Percentiles rank a stretch among this genome's conserved stretches.
Evolutionary conservation across 2,329 filamentous ascomycete species (phyloP).

Genomic region (Fusarium sp.): DNA sequence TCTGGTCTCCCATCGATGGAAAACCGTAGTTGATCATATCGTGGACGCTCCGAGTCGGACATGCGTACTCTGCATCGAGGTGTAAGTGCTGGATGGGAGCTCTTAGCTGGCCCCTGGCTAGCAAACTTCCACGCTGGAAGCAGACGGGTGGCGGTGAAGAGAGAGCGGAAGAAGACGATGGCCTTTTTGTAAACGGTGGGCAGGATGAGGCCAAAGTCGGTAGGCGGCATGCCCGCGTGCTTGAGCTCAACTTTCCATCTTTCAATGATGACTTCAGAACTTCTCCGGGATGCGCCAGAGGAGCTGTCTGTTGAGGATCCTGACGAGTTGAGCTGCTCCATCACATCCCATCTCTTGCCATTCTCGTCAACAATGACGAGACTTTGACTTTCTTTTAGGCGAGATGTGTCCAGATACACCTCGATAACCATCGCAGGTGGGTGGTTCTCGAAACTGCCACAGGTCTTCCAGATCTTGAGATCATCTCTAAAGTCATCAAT

Average conservation of each 20-base stretch:
- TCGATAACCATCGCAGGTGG: slow-evolving; percentile 91
- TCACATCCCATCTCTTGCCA: slow-evolving; percentile 92
- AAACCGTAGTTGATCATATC: slow-evolving; percentile 72
- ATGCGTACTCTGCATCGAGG: slow-evolving; percentile 84
- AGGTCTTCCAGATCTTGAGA: slow-evolving; percentile 82
- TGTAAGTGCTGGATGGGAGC: slow-evolving; percentile 74
- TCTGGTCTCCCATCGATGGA: slow-evolving; percentile 53
- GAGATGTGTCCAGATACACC: slow-evolving; percentile 84
- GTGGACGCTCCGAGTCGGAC: slow-evolving; percentile 65
- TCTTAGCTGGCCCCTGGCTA: slow-evolving; percentile 78
- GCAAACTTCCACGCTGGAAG: slow-evolving; percentile 88
- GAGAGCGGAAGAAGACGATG: slow-evolving; percentile 91
- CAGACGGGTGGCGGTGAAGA: slow-evolving; percentile 85
- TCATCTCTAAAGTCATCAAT: slow-evolving; percentile 88
- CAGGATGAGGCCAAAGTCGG: slow-evolving; percentile 70
- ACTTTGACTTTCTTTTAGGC: slow-evolving; percentile 85
- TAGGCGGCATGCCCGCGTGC: slow-evolving; percentile 58
- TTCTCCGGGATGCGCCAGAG: slow-evolving; percentile 57
- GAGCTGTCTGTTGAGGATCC: slow-evolving; percentile 63
- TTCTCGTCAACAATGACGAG: slow-evolving; percentile 89
- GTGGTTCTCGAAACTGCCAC: slow-evolving; percentile 79
- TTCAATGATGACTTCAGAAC: slow-evolving; percentile 85
- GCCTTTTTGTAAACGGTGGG: slow-evolving; percentile 97
- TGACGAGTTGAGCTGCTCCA: slow-evolving; percentile 80
- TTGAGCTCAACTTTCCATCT: slow-evolving; percentile 90